Evolutionary conservation across 2,329 filamentous ascomycete species (phyloP).

Genomic region (Beauveria varroae): DNA sequence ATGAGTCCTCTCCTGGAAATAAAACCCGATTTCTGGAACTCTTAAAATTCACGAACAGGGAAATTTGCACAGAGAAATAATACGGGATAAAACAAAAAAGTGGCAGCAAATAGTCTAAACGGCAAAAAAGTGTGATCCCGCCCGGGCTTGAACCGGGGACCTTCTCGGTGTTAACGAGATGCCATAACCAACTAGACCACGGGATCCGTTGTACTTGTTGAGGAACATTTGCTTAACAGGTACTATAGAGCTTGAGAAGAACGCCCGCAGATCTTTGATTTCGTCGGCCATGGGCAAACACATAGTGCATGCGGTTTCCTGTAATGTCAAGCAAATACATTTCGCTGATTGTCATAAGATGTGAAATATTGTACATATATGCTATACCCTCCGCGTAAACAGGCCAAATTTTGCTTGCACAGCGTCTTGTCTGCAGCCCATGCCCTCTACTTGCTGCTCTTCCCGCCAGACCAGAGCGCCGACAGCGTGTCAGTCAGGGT

Average conservation of each 20-base stretch:
- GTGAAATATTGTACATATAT: slow-evolving; percentile 4
- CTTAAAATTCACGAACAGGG: neutral
- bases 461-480: slow-evolving; percentile 22
- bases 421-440: neutral
- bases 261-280: neutral
- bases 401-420: neutral
- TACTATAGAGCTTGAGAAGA: neutral
- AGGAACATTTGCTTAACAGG: neutral
- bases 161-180: slow-evolving; percentile 34
- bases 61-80: neutral
- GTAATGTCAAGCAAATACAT: neutral
- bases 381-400: neutral
- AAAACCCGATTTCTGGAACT: rapidly evolving
- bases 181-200: slow-evolving; percentile 34
- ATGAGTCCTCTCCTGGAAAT: no score
- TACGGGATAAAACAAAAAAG: neutral
- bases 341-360: neutral
- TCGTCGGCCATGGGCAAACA: neutral
- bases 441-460: slow-evolving; percentile 15
- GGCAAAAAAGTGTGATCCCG: slow-evolving; percentile 24
- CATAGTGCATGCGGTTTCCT: neutral
- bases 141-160: slow-evolving; percentile 33
- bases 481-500: slow-evolving; percentile 24
- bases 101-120: neutral
- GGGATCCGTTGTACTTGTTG: slow-evolving; percentile 19